Conservation (phyloP, 2,329 filamentous ascomycete species). For the Ophiostoma perfectum region DNA sequence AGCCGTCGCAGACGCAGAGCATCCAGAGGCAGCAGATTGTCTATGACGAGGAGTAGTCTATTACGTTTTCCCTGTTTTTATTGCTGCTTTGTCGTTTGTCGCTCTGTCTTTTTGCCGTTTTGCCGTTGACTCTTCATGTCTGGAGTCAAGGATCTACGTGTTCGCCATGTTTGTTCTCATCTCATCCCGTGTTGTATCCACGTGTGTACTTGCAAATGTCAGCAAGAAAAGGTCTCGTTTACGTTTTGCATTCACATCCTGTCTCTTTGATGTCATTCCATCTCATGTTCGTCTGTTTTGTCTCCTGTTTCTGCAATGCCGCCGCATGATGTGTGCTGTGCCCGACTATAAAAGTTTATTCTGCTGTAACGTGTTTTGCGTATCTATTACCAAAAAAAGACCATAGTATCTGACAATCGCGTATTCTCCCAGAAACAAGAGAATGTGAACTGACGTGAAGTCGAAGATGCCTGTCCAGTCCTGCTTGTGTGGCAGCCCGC, state of each 20-base stretch:
- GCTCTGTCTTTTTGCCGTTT: neutral
- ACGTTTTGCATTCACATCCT: neutral
- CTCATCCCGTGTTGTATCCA: neutral
- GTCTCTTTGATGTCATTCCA: neutral
- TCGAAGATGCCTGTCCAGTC: no score
- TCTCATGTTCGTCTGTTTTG: neutral
- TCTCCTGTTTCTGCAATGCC: neutral
- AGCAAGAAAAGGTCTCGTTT: neutral
- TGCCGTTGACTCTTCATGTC: neutral
- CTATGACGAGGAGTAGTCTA: slow-evolving; percentile 22
- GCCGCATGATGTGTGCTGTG: neutral
- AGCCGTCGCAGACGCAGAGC: neutral
- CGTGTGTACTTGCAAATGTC: neutral
- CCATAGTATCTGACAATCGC: neutral
- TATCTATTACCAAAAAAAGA: neutral
- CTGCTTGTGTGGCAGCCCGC: neutral
- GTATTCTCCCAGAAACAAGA: neutral
- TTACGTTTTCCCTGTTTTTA: no score
- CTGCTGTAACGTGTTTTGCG: no score
- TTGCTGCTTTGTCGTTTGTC: neutral
- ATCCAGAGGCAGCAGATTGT: slow-evolving; percentile 19
- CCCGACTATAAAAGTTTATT: no score
- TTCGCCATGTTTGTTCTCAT: neutral
- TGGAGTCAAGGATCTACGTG: neutral
- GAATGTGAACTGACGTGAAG: neutral